Base-by-base conservation (phyloP, 441 rosid genomes). In the Erodium texanum region DNA sequence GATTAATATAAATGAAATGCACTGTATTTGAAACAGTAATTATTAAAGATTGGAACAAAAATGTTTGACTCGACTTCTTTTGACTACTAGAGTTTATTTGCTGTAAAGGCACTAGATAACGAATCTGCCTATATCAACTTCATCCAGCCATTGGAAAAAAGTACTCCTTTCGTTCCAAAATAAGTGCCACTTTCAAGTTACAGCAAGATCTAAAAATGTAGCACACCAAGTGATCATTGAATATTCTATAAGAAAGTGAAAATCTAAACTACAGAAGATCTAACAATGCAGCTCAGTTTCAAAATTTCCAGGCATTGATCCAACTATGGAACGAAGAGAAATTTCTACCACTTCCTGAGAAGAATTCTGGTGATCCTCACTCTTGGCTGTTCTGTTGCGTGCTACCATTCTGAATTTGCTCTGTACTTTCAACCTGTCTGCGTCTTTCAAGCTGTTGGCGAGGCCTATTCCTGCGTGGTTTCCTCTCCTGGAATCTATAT, bases 361-460 rank as follows among this genome's bases (percentile, higher is more conserved):
- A 38, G 45, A 8, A 38, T 38, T 38, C 29, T 27, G 29, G 29
- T 4, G 4, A 27, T 1, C 45, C 9, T 6, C 8, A 38, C 45
- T 38, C 11, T 11, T 38, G 11, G 10, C 45, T 38, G 45, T 38
- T 38, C 11, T 38, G 10, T 38, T 62, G 79, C 50, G 79, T 61
- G 58, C 74, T 27, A 1, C 29, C 29, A 27, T 27, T 27, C 29
- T 27, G 76, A 64, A 74, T 62, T 18, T 83, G 82, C n/a, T 77
- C 84, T 82, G 93, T 81, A 70, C 92, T 87, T 68, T 84, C 95
- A 20, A 85, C 93, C 74, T 85, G 92, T 3, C 90, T 84, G 24
- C 87, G 29, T 27, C 29, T 27, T 27, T 27, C 29, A 27, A 27
- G 96, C 66, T 86, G 81, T 7, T 89, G 87, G 50, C 91, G 88